Evolutionary conservation across 2,329 filamentous ascomycete genomes (phyloP), one percentile per base, ranked within the genome.

Genomic region (Phyllosticta capitalensis): DNA sequence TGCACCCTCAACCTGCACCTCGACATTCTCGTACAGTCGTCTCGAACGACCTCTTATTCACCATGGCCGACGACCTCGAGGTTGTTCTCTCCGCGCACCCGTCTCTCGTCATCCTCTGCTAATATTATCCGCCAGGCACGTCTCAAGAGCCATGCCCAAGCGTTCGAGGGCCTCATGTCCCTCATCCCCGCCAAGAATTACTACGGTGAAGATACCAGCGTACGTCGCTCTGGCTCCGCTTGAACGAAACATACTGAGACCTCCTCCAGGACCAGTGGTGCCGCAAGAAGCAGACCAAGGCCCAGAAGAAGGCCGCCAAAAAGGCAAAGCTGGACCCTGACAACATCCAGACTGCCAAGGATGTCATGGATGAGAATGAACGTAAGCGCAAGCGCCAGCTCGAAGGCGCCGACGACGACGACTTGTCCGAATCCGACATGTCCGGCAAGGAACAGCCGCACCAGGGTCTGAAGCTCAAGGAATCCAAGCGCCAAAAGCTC

Each of bases 211-310:
- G 90, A 95, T 71, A 88, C 82, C 63, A 90, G 82, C 74, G 89
- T 92, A 86, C 67, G 88, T 85, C 59, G 59, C 65, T 60, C 38
- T 45, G 54, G 51, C 52, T 26, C 24, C 57, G 52, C 54, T 62
- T 59, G 54, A 20, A 14, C 54, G 7, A 20, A 9, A 5, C 52
- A 26, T 56, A 33, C 58, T 58, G 21, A 59, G 33, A 28, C 17
- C 19, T 52, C 58, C 55, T 65, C 63, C 69, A 95, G 90, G 88
- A 94, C 68, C 90, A 96, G 86, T 95, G 91, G 90, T 85, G 86
- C 72, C 87, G 87, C 70, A 95, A 94, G 77, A 97, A 97, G 79
- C 92, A 97, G 76, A 92, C 90, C 55, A 96, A 95, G 72, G 88
- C 90, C 73, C 83, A 96, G 74, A 89, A 89, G 61, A 84, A 85